Conservation (phyloP, 2,329 filamentous ascomycete genomes). For the Biscogniauxia marginata region DNA sequence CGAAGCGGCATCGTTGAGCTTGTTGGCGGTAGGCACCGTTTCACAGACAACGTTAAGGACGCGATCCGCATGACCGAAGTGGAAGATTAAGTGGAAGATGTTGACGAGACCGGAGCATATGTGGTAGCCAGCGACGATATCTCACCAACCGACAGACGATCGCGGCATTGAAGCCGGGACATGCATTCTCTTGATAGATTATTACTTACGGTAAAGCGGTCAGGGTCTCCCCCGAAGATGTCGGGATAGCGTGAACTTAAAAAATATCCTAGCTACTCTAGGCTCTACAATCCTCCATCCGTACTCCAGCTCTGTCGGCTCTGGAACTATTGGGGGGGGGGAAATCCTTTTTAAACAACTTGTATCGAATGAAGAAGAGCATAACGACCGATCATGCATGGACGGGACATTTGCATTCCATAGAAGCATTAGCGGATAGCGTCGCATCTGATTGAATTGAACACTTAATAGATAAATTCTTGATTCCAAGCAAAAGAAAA, state of each 20-base stretch:
- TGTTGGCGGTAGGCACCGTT: conserved; percentile 74
- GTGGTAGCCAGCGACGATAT: conserved; percentile 17
- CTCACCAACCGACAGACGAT: conserved; percentile 7
- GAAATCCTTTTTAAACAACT: neutral
- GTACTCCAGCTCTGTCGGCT: too few species aligned
- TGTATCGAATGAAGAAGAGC: neutral
- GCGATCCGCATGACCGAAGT: conserved; percentile 79
- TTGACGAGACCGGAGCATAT: conserved; percentile 17
- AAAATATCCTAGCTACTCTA: too few species aligned
- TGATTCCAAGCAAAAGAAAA: neutral
- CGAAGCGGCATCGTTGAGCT: conserved; percentile 81
- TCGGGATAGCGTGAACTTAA: too few species aligned
- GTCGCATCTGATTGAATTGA: neutral
- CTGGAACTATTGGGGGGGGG: too few species aligned
- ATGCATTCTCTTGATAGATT: neutral
- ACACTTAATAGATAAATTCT: neutral
- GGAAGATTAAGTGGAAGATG: conserved; percentile 63
- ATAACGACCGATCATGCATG: neutral
- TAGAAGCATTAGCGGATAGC: neutral
- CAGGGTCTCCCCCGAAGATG: too few species aligned
- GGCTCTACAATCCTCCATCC: neutral
- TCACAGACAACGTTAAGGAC: conserved; percentile 80
- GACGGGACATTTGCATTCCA: neutral
- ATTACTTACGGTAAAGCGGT: neutral
- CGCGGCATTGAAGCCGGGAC: neutral